Base-by-base conservation (phyloP, 1,139 yeast species). In the Saccharomyces hybrid region DNA sequence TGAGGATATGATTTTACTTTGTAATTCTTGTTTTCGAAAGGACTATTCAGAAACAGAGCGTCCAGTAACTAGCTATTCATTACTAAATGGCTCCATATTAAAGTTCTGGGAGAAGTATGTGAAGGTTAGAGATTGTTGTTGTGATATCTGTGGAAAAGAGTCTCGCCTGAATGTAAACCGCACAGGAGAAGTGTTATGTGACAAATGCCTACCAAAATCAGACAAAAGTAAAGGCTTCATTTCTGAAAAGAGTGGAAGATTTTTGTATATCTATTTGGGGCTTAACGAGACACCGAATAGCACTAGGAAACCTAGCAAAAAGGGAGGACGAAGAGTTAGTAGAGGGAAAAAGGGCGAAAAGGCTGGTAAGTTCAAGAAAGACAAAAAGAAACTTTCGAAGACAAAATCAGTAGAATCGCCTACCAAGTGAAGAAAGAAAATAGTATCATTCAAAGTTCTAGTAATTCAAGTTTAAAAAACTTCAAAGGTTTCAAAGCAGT, bases 71-170 rank as follows among this genome's bases (percentile, higher is more conserved):
- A 77, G 75, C 55, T 81, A 81, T 58, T 72, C 81, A 2, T 65
- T 80, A 8, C 71, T 77, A 3, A 82, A 82, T 62, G 86, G 86
- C 2, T 78, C 84, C 0, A 70, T 82, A 21, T 73, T 83, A 62
- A 70, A 69, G 56, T 79, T 75, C 61, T 69, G 81, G 59, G 73
- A 73, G 1, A 78, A 74, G 52, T 82, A 81, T 63, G 69, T 70
- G 57, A 75, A 71, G 51, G 78, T 80, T 50, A 70, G 85, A 66
- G 83, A 80, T 59, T 70, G 81, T 47, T 73, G 70, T 52, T 82
- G 86, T 66, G 56, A 61, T 1, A 56, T 66, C 12, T 82, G 86
- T 70, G 74, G 71, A 4, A 63, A 59, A 32, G 83, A 79, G 46
- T 60, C 68, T 1, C 65, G 73, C 51, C 67, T 82, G 56, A 72